Evolutionary conservation across 139 green algal species (phyloP).

Genomic region (Chlamydomonas incerta): DNA sequence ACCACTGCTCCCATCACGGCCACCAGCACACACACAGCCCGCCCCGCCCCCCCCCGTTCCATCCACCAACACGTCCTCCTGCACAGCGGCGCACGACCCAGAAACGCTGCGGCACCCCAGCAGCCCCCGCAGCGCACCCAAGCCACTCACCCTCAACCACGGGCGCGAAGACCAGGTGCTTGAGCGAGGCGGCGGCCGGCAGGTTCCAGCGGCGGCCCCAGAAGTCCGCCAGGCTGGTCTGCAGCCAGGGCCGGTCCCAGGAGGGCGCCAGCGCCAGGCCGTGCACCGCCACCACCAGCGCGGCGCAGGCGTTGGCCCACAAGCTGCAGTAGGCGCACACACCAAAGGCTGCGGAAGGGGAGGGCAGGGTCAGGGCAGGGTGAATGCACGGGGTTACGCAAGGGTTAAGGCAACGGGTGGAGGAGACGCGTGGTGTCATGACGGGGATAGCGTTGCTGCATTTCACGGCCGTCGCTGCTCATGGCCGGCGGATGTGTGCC

Average conservation of each 20-base stretch:
- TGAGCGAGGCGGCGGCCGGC: slow-evolving; percentile 39
- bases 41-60: no score
- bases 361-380: background rate
- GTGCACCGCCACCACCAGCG: slow-evolving; percentile 39
- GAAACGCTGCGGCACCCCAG: no score
- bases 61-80: no score
- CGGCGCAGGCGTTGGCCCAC: slow-evolving; percentile 49
- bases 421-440: background rate
- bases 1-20: no score
- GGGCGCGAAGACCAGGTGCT: slow-evolving; percentile 47
- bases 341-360: slow-evolving; percentile 35
- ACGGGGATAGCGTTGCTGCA: no score
- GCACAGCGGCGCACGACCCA: no score
- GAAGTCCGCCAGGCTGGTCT: slow-evolving; percentile 51
- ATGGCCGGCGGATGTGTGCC: no score
- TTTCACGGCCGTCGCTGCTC: no score
- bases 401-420: background rate
- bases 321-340: slow-evolving; percentile 47
- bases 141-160: slow-evolving; percentile 27
- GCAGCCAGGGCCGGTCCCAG: slow-evolving; percentile 57
- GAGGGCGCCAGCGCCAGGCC: slow-evolving; percentile 33
- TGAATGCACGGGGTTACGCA: background rate
- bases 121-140: no score
- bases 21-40: no score
- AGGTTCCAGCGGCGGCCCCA: slow-evolving; percentile 54